Evolutionary conservation across 2,329 filamentous ascomycete species (phyloP), one percentile per base, ranked within the genome.

Genomic region (Botrytis aclada): DNA sequence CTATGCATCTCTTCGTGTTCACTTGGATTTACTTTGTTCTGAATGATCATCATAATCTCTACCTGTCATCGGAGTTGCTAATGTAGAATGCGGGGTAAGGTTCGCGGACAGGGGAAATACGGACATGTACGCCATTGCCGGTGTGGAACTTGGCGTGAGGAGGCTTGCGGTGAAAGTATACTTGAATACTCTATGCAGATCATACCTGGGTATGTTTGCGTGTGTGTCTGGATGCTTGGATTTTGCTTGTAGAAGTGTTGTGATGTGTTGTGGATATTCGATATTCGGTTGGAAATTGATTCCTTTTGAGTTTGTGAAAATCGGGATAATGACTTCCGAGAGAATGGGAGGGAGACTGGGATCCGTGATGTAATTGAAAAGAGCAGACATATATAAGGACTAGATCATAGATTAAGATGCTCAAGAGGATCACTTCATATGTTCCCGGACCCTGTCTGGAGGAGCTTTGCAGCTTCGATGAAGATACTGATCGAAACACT

Each of bases 11-110:
- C 51, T 32, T 32, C 34, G 16, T 39, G 18, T 64, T 22, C 32
- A 32, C 37, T 64, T n/a, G 10, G 22, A 18, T 56, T 9, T 29
- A 12, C 10, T 32, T 43, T 41, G 29, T 6, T 12, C 47, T 54
- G 25, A 34, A 20, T 64, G 69, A 65, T 62, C 34, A 41, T 62
- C 60, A 41, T 62, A 20, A 18, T 65, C 69, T 39, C 39, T 41
- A 41, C 69, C 45, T 54, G 45, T 63, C 60, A 37, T 63, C 25
- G 69, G 34, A 64, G 8, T 29, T 43, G 43, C 69, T 34, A 43
- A 64, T 43, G 69, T 60, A 43, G 16, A 54, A 56, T 64, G 69
- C 60, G 69, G 69, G 69, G 69, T 71, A 54, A n/a, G 47, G 47
- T n/a, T n/a, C 54, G 34, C 29, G 5, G 34, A 34, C 60, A 64